Evolutionary conservation across 2,329 filamentous ascomycete genomes (phyloP).

Genomic region (Thielaviopsis ethacetica): DNA sequence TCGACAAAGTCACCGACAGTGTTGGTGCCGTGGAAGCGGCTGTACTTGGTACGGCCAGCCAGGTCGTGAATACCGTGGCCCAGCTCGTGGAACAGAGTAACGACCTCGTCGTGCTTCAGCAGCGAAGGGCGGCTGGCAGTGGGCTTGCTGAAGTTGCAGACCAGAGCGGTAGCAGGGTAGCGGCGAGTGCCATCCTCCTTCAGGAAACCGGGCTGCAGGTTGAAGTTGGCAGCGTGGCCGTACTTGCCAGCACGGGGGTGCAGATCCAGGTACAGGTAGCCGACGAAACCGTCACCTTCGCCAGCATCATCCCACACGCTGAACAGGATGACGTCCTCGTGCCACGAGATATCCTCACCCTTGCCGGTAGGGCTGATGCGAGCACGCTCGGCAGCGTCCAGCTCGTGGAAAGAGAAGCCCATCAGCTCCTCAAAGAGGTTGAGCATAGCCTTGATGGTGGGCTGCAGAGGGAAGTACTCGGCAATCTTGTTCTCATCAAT

Average conservation of each 20-base stretch:
- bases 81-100: conserved; percentile 67
- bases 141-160: conserved; percentile 77
- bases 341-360: conserved; percentile 60
- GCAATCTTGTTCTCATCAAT: conserved; percentile 68
- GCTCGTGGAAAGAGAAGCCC: conserved; percentile 60
- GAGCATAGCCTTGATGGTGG: conserved; percentile 62
- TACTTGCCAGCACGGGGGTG: conserved; percentile 72
- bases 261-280: conserved; percentile 70
- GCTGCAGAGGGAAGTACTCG: conserved; percentile 66
- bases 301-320: conserved; percentile 65
- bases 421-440: conserved; percentile 73
- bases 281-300: conserved; percentile 56
- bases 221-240: conserved; percentile 74
- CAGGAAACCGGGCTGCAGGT: conserved; percentile 56
- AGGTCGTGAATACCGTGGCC: conserved; percentile 58
- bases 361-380: conserved; percentile 50
- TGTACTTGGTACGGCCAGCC: conserved; percentile 43
- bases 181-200: conserved; percentile 50
- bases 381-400: conserved; percentile 48
- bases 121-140: conserved; percentile 60
- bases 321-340: conserved; percentile 68
- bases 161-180: conserved; percentile 63
- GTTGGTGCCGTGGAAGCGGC: conserved; percentile 51
- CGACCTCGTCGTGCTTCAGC: conserved; percentile 69
- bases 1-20: conserved; percentile 56